A percentile compares a stretch with the other conserved stretches of the same genome.
Conservation (phyloP, 2,329 filamentous ascomycete species). For the Aspergillus brunneoviolaceus region DNA sequence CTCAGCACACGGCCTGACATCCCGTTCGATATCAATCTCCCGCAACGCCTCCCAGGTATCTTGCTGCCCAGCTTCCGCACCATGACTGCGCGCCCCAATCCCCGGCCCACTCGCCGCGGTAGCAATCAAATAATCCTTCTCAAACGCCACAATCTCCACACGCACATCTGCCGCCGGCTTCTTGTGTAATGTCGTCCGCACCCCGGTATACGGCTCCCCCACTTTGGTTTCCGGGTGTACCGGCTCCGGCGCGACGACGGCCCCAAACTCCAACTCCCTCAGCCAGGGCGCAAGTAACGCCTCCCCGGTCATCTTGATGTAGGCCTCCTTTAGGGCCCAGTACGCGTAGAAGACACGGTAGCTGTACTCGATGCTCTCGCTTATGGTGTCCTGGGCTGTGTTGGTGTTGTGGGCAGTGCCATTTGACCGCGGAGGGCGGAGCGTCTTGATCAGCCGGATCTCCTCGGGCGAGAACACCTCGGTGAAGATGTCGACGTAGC, state of each 20-base stretch:
- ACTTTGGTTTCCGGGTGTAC: constrained; percentile 21
- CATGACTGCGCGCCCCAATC: constrained; percentile 23
- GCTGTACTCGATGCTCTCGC: constrained; percentile 43
- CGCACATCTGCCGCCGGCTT: constrained; percentile 51
- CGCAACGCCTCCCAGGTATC: constrained; percentile 44
- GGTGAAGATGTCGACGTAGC: constrained; percentile 60
- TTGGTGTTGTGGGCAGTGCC: too few relatives aligned
- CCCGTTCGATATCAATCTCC: constrained; percentile 48
- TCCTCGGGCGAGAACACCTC: constrained; percentile 60
- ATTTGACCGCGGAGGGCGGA: constrained; percentile 19
- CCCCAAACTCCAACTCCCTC: constrained; percentile 58
- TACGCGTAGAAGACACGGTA: constrained; percentile 63
- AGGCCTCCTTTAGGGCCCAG: constrained; percentile 66
- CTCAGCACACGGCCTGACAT: constrained; percentile 44
- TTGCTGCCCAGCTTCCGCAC: not conserved
- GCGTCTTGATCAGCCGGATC: constrained; percentile 54
- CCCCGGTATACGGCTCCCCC: constrained; percentile 39
- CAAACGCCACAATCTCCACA: constrained; percentile 59
- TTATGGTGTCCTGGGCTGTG: too few relatives aligned
- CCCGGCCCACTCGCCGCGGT: constrained; percentile 50
- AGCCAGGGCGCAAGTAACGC: constrained; percentile 63
- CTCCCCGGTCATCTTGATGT: constrained; percentile 66
- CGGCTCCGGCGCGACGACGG: constrained; percentile 52
- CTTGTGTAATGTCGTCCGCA: constrained; percentile 53
- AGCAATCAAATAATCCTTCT: constrained; percentile 59